phyloP scores from a whole-genome alignment of 139 green algal species.

The Chlamydomonas schloesseri region DNA sequence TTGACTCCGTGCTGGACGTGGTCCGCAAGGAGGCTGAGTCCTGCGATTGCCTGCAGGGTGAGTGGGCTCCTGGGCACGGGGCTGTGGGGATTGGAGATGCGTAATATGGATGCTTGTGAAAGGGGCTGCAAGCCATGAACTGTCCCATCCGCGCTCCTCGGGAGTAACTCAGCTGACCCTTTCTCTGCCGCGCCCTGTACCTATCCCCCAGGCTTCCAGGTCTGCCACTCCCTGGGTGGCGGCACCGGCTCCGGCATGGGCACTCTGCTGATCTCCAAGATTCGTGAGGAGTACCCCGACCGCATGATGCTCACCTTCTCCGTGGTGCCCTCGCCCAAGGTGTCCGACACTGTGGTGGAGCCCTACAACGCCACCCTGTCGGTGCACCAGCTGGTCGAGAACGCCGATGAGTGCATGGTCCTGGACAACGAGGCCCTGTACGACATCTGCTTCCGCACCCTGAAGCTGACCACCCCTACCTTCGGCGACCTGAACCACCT shows the following conservation, averaged over 20 bases:
- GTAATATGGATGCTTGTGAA: no score
- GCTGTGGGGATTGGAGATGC: no score
- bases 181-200: no score
- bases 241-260: constrained; percentile 98
- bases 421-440: constrained; percentile 99
- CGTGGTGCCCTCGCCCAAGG: constrained; percentile 98
- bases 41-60: constrained; percentile 98
- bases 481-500: constrained; percentile 99
- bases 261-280: constrained; percentile 98
- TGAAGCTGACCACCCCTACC: constrained; percentile 99
- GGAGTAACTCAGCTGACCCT: no score
- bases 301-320: constrained; percentile 99
- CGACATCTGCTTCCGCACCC: constrained; percentile 99
- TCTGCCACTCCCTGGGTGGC: constrained; percentile 95
- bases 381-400: constrained; percentile 99
- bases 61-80: constrained; percentile 32
- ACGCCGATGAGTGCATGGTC: constrained; percentile 99
- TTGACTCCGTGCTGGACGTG: constrained; percentile 98
- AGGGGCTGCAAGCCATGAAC: no score
- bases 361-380: constrained; percentile 99
- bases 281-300: constrained; percentile 98
- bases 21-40: constrained; percentile 99
- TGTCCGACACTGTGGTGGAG: constrained; percentile 99
- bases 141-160: no score
- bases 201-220: constrained; percentile 84